Percentiles rank a stretch among this genome's conserved stretches.
phyloP scores from a whole-genome alignment of 2,329 filamentous ascomycete genomes.

The Fonsecaea monophora region DNA sequence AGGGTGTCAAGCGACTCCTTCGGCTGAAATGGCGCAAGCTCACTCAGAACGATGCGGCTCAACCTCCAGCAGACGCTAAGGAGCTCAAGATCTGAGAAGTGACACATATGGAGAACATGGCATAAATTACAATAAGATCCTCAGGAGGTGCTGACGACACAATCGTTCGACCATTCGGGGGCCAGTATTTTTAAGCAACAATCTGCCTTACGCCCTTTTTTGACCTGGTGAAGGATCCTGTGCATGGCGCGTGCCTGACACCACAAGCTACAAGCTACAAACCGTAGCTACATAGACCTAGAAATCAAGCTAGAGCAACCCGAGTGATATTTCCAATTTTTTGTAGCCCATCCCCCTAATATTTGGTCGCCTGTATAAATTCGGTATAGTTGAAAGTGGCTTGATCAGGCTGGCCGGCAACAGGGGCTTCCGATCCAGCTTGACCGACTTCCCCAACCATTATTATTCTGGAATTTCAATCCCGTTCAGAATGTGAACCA shows the following conservation, averaged over 20 bases:
- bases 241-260: background rate
- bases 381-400: background rate
- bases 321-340: background rate
- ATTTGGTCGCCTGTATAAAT: background rate
- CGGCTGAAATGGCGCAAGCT: slow-evolving; percentile 32
- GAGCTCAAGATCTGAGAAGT: slow-evolving; percentile 14
- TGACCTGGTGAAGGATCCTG: background rate
- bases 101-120: background rate
- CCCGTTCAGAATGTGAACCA: slow-evolving; percentile 20
- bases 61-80: slow-evolving; percentile 15
- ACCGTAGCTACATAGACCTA: background rate
- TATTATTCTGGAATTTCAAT: background rate
- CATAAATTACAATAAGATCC: background rate
- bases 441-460: slow-evolving; percentile 16
- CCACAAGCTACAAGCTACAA: background rate
- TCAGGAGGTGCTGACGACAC: background rate
- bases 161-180: background rate
- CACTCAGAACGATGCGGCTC: slow-evolving; percentile 26
- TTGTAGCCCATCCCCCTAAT: background rate
- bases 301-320: background rate
- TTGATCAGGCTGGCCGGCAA: slow-evolving; percentile 27
- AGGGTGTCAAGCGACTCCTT: slow-evolving; percentile 27
- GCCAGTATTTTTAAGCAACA: background rate
- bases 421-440: slow-evolving; percentile 24
- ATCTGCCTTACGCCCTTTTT: background rate